Evolutionary conservation across 305 asterid species (phyloP).

Genomic region (Caryopteris hybrid): DNA sequence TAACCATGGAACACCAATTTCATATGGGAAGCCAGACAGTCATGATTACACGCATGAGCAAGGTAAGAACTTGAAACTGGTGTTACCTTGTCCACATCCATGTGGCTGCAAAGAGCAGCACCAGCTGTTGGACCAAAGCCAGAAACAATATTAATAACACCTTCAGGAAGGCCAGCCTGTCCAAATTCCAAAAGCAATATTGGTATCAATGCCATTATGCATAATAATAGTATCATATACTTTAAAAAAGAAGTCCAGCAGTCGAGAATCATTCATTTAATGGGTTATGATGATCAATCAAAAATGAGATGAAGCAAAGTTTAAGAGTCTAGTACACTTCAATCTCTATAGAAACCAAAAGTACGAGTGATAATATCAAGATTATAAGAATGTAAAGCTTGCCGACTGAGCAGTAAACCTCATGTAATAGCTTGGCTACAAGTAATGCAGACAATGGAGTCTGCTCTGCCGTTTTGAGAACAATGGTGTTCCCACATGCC

Average conservation of each 20-base stretch:
- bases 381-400: neutral
- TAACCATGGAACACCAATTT: neutral
- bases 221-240: neutral
- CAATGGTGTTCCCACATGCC: conserved; percentile 79
- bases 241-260: neutral
- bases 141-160: conserved; percentile 81
- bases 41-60: neutral
- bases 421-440: conserved; percentile 70
- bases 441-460: conserved; percentile 89
- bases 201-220: neutral
- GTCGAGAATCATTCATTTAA: neutral
- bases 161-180: conserved; percentile 96
- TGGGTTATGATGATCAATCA: neutral
- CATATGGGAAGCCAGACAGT: neutral
- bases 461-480: conserved; percentile 94
- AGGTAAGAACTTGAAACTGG: conserved; percentile 5
- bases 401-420: conserved; percentile 41
- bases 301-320: neutral
- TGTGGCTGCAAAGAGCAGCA: conserved; percentile 88
- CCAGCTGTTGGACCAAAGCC: conserved; percentile 96
- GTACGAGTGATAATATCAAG: neutral
- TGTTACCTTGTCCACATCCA: conserved; percentile 96
- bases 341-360: neutral
- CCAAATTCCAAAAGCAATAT: conserved; percentile 19
- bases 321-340: neutral